Evolutionary conservation across 2,329 filamentous ascomycete genomes (phyloP).

Genomic region (Pleurostoma richardsiae): DNA sequence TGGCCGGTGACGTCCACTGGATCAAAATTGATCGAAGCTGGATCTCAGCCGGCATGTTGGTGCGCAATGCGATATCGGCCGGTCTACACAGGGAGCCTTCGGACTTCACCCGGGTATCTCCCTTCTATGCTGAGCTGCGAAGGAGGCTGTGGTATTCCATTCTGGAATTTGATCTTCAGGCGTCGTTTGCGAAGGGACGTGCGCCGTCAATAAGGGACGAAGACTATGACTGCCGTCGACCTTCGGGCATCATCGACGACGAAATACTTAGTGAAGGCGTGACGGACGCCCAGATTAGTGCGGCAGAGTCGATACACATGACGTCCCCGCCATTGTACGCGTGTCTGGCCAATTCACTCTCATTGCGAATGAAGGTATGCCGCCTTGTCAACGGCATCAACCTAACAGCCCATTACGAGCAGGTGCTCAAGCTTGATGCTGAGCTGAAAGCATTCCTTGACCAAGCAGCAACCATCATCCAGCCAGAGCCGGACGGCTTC

Average conservation of each 20-base stretch:
- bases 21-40: conserved; percentile 7
- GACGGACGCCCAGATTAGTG: neutral
- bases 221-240: conserved; percentile 9
- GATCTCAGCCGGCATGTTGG: conserved; percentile 4
- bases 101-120: conserved; percentile 10
- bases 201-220: conserved; percentile 11
- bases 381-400: conserved; percentile 4
- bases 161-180: conserved; percentile 17
- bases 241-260: neutral
- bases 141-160: conserved; percentile 16
- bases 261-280: neutral
- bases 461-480: neutral
- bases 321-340: neutral
- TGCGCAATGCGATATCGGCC: conserved; percentile 6
- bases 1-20: conserved; percentile 7
- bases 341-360: conserved; percentile 1
- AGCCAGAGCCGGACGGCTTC: neutral
- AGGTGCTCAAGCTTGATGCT: conserved; percentile 5
- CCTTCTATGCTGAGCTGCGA: conserved; percentile 14
- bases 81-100: conserved; percentile 5
- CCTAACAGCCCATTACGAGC: conserved; percentile 1
- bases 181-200: conserved; percentile 14
- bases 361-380: conserved; percentile 1
- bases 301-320: neutral
- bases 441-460: conserved; percentile 3